These are phyloP conservation scores for Hyphopichia burtonii DNA, from an alignment of 1,139 yeast species.

Conservation along the genomic window DNA sequence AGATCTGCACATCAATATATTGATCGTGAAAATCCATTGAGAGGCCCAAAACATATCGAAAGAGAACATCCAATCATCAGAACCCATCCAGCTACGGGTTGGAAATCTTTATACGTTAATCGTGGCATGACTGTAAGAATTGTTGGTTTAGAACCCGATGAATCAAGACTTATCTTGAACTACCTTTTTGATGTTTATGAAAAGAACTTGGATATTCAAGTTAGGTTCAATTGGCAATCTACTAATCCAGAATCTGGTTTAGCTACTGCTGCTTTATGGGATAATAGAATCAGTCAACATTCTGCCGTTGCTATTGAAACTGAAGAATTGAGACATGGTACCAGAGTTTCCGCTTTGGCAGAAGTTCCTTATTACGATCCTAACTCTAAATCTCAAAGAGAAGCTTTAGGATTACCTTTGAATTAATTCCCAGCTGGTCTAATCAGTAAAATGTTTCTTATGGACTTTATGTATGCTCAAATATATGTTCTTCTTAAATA, in stretches of 20 bases:
- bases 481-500: too few relatives aligned
- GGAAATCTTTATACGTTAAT: conserved; percentile 19
- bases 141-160: conserved; percentile 20
- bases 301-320: conserved; percentile 24
- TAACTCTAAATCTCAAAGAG: conserved; percentile 21
- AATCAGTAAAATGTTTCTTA: not conserved
- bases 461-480: not conserved
- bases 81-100: conserved; percentile 17
- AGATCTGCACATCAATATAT: conserved; percentile 21
- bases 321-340: conserved; percentile 22
- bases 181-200: conserved; percentile 21
- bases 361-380: conserved; percentile 48
- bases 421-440: not conserved
- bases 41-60: conserved; percentile 17
- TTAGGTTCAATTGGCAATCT: conserved; percentile 48
- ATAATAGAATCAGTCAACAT: conserved; percentile 46
- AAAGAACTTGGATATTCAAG: conserved; percentile 31
- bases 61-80: conserved; percentile 17
- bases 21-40: conserved; percentile 20
- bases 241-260: conserved; percentile 30
- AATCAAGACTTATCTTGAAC: conserved; percentile 17
- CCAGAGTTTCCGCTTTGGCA: conserved; percentile 50
- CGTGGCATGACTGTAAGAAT: conserved; percentile 19
- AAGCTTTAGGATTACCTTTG: conserved; percentile 7
- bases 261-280: conserved; percentile 52